phyloP scores from a whole-genome alignment of 2,329 filamentous ascomycete species.

The Epichloe brachyelytri region DNA sequence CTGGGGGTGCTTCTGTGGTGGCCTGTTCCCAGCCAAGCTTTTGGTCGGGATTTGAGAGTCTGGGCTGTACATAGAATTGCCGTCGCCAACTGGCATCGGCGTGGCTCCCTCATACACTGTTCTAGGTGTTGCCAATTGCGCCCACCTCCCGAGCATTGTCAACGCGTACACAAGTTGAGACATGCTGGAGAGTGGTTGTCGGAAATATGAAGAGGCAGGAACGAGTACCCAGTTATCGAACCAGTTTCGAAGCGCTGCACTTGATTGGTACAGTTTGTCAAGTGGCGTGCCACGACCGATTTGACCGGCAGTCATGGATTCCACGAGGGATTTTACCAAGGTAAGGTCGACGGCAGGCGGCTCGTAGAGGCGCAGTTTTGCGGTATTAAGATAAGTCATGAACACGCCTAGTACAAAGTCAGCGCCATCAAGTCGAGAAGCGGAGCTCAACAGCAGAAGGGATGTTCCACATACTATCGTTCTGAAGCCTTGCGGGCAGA shows the following conservation, averaged over 20 bases:
- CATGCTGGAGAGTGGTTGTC: conserved; percentile 31
- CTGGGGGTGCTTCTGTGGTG: not conserved
- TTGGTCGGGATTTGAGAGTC: conserved; percentile 13
- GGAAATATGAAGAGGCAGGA: conserved; percentile 28
- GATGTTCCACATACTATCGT: conserved; percentile 24
- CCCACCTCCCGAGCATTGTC: conserved; percentile 38
- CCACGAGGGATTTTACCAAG: conserved; percentile 28
- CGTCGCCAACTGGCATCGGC: conserved; percentile 15
- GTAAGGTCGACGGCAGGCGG: conserved; percentile 30
- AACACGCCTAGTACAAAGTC: not conserved
- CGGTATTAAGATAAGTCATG: conserved; percentile 23
- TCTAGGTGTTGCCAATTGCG: conserved; percentile 30
- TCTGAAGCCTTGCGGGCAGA: conserved; percentile 21
- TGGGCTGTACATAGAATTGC: conserved; percentile 11
- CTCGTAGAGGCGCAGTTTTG: conserved; percentile 32
- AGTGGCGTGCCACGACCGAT: conserved; percentile 28
- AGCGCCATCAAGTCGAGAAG: not conserved
- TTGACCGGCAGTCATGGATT: conserved; percentile 26
- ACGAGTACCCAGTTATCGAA: conserved; percentile 36
- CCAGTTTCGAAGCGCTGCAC: conserved; percentile 32
- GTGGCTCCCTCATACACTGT: conserved; percentile 13
- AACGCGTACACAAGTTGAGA: conserved; percentile 37
- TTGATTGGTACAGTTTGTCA: conserved; percentile 36
- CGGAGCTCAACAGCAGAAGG: not conserved
- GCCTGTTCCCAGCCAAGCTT: not conserved